phyloP scores from a whole-genome alignment of 768 basidiomycete genomes.

The Rhodotorula diobovata region DNA sequence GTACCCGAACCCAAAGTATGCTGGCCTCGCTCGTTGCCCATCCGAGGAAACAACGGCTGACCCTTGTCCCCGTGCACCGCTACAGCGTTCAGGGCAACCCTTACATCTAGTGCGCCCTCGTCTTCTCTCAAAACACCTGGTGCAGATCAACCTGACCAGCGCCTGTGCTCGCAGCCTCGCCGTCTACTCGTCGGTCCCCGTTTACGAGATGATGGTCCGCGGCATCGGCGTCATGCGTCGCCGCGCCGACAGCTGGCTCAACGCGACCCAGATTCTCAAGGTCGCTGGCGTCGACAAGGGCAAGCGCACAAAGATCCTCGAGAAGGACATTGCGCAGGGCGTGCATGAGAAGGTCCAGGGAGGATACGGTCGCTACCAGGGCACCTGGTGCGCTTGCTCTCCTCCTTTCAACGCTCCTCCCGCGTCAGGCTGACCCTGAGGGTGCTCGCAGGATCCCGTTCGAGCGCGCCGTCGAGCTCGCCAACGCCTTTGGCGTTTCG shows the following conservation, averaged over 20 bases:
- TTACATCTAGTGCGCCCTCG: slow-evolving; percentile 33
- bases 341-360: slow-evolving; percentile 89
- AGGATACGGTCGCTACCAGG: slow-evolving; percentile 98
- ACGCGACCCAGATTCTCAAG: slow-evolving; percentile 98
- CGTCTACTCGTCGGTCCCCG: slow-evolving; percentile 44
- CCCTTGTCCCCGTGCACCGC: too few species aligned
- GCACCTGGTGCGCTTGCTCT: slow-evolving; percentile 71
- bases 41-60: too few species aligned
- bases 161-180: slow-evolving; percentile 41
- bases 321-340: slow-evolving; percentile 84
- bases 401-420: background rate
- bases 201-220: slow-evolving; percentile 50
- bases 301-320: slow-evolving; percentile 80
- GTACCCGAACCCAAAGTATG: slow-evolving; percentile 36
- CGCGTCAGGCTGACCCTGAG: background rate
- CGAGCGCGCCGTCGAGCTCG: slow-evolving; percentile 86
- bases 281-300: slow-evolving; percentile 98
- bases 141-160: background rate
- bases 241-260: slow-evolving; percentile 88
- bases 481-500: slow-evolving; percentile 83
- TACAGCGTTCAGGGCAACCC: slow-evolving; percentile 39
- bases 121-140: rapidly evolving
- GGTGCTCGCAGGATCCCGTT: slow-evolving; percentile 77
- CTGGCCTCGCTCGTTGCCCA: too few species aligned
- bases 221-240: slow-evolving; percentile 98